Base-by-base conservation (phyloP, 345 rosid genomes). In the Noccaea bulbosa region DNA sequence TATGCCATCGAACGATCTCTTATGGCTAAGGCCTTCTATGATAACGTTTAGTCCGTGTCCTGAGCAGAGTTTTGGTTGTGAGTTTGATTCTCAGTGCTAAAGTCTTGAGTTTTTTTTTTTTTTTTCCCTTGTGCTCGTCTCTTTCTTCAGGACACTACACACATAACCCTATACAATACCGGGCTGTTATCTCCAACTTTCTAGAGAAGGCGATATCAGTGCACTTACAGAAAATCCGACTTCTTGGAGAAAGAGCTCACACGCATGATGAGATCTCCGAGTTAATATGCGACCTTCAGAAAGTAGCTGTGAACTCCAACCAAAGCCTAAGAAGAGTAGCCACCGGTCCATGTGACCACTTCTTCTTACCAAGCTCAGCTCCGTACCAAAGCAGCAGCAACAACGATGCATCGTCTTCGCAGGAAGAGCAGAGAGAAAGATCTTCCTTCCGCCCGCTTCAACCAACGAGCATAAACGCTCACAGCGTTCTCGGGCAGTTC, bases 281-380 rank as follows among this genome's bases (percentile, higher is more conserved):
- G 74, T 59, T 94, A 76, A 84, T 94, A 50, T 91, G 87, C 17
- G 85, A 85, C 71, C 95, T 94, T 49, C 97, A 89, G 71, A 83
- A 87, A 32, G 99, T 81, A n/a, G 96, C 99, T 9, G 95, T 87
- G 62, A 80, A 80, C 78, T 94, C 99, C 61, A 91, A 91, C 81
- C 85, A 89, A 79, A 89, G 99, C 80, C 74, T 91, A 50, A 84
- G 83, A 76, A 88, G 93, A 84, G 93, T 91, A 39, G 89, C 96
- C 3, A 67, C 81, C 15, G 89, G 83, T 6, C 99, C 95, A 64
- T 62, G 86, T 71, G 95, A 94, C 75, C 88, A 91, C 74, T 86
- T 91, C 76, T 94, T 85, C 77, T 79, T 86, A 66, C 93, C 96
- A n/a, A 85, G 90, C 61, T 89, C 92, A 63, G 83, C 80, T 0